phyloP scores from a whole-genome alignment of 257 asterid genomes.

The Solanum dulcamara region DNA sequence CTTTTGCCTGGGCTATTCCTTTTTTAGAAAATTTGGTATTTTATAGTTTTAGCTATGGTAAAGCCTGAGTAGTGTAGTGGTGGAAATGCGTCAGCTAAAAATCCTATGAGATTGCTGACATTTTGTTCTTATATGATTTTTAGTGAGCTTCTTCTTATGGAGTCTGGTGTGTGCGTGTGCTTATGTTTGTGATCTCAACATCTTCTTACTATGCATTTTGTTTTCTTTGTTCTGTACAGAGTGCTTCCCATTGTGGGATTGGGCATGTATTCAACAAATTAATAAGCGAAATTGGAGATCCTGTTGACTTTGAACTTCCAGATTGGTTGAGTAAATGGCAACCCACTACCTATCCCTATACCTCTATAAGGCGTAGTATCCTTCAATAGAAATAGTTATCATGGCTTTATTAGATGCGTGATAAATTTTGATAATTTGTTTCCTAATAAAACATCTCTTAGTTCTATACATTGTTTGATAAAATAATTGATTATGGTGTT shows the following conservation, averaged over 20 bases:
- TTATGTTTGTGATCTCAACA: neutral
- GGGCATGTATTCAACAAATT: slow-evolving; percentile 54
- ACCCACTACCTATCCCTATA: slow-evolving; percentile 53
- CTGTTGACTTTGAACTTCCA: slow-evolving; percentile 86
- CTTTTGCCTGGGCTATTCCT: neutral
- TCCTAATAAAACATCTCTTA: neutral
- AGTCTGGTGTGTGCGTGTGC: neutral
- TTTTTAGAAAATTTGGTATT: neutral
- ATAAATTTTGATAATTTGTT: neutral
- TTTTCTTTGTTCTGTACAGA: slow-evolving; percentile 19
- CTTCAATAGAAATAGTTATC: slow-evolving; percentile 6
- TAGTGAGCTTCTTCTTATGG: neutral
- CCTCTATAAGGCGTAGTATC: slow-evolving; percentile 88
- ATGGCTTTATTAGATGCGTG: neutral
- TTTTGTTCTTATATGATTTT: neutral
- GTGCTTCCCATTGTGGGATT: slow-evolving; percentile 28
- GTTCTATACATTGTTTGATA: neutral
- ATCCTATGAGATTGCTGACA: neutral
- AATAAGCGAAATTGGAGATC: slow-evolving; percentile 55
- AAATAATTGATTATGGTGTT: neutral
- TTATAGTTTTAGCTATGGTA: neutral
- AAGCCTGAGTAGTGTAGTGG: neutral
- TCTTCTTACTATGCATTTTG: neutral
- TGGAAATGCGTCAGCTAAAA: neutral
- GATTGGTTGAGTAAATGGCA: slow-evolving; percentile 57